Conservation (phyloP, 1,284 basidiomycete genomes). For the Fomitopsis betulina region DNA sequence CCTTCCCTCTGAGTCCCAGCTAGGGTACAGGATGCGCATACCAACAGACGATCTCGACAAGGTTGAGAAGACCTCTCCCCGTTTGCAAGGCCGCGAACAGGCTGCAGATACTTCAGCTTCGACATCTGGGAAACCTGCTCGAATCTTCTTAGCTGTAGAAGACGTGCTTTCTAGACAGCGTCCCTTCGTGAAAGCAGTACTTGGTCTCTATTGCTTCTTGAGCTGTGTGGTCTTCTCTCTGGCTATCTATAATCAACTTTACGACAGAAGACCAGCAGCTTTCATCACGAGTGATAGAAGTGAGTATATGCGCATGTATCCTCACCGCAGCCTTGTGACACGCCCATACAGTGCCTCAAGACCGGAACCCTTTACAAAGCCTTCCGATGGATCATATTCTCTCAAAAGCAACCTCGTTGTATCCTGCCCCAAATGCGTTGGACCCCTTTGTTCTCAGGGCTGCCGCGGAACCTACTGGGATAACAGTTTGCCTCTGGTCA, state of each 20-base stretch:
- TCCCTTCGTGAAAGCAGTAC: neutral
- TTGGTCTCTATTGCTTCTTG: neutral
- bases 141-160: neutral
- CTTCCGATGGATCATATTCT: conserved; percentile 23
- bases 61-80: neutral
- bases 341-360: neutral
- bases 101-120: neutral
- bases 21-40: neutral
- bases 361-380: conserved; percentile 13
- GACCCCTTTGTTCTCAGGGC: conserved; percentile 20
- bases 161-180: neutral
- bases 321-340: neutral
- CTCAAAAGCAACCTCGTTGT: conserved; percentile 25
- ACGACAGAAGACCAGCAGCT: neutral
- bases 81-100: neutral
- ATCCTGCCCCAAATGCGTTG: conserved; percentile 21
- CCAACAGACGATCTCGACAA: neutral
- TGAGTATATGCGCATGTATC: neutral
- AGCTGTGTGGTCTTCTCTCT: neutral
- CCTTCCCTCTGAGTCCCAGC: neutral
- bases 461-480: conserved; percentile 13
- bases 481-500: conserved; percentile 53
- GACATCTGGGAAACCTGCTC: neutral
- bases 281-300: neutral
- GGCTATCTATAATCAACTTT: neutral